Base-by-base conservation (phyloP, 179 eudicot genomes). In the Silene coronaria region DNA sequence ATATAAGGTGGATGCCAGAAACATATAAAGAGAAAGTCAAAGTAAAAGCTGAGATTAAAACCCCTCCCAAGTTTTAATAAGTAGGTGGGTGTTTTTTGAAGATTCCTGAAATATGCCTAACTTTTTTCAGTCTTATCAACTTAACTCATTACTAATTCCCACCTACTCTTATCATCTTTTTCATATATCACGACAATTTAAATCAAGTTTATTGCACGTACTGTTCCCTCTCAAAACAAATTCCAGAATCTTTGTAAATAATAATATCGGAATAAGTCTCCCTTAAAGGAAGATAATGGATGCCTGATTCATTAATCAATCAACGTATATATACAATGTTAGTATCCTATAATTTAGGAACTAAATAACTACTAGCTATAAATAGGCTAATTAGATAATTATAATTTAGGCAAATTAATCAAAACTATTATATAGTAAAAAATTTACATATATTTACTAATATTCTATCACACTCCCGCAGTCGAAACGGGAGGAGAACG, bases 71-170 rank as follows among this genome's bases (percentile, higher is more conserved):
- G 21, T 53, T 51, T 16, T 0, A 53, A 17, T 0, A 53, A 17
- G 7, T 17, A 6, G 21, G 6, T 17, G 21, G 21, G 4, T 53
- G 21, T 53, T 16, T 16, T 53, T 53, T 53, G 58, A 53, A 53
- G 58, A 53, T 81, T 78, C 84, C 79, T 75, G 76, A 55, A 81
- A 71, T 63, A 75, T 81, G 79, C 71, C 71, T 21, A 3, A 53
- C 58, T 78, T 75, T 67, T 28, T 45, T 22, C 13, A 75, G 79
- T 82, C 84, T 78, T 82, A 82, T 82, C 84, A 70, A 74, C 78
- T 14, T 3, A 14, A 1, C 7, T 53, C 7, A 17, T 53, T 14
- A 53, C 58, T 51, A 8, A 26, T 62, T 62, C 48, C 26, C 26
- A 67, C 55, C 30, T 21, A 72, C 67, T 65, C 67, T 55, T n/a